phyloP scores from a whole-genome alignment of 352 stramenopile genomes.

The Phytopythium montanum region DNA sequence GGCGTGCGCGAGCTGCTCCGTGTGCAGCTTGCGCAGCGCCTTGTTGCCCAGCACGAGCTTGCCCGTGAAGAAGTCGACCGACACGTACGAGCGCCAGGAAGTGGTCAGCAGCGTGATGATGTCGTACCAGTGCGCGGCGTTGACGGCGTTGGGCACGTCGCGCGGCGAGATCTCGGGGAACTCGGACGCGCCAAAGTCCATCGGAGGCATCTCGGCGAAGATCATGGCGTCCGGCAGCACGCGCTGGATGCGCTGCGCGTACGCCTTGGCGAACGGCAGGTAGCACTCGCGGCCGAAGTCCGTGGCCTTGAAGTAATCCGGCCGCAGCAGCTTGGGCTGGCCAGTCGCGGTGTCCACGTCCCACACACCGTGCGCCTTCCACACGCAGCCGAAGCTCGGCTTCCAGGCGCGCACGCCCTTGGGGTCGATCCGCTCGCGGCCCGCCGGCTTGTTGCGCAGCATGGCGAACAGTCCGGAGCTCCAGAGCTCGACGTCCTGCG shows the following conservation, averaged over 20 bases:
- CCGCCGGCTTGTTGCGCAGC: constrained; percentile 7
- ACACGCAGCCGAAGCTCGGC: constrained; percentile 23
- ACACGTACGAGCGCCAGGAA: constrained; percentile 22
- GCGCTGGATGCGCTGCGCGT: constrained; percentile 14
- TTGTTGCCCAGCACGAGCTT: constrained; percentile 17
- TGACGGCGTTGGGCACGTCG: constrained; percentile 15
- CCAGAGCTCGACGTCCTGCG: constrained; percentile 21
- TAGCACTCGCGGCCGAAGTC: constrained; percentile 34
- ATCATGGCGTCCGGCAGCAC: constrained; percentile 23
- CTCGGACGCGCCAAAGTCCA: constrained; percentile 17
- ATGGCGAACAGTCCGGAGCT: constrained; percentile 12
- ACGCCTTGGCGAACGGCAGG: constrained; percentile 25
- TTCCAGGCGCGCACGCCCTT: constrained; percentile 29
- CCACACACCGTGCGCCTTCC: constrained; percentile 30
- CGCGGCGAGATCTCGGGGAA: constrained; percentile 13
- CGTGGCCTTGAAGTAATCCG: constrained; percentile 23
- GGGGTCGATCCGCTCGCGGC: constrained; percentile 9
- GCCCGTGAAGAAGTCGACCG: constrained; percentile 21
- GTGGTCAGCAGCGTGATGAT: constrained; percentile 42
- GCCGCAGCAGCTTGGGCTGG: constrained; percentile 17
- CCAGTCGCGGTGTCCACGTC: constrained; percentile 11
- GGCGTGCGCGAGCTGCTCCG: constrained; percentile 12
- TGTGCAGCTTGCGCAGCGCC: constrained; percentile 11
- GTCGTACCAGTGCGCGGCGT: constrained; percentile 56
- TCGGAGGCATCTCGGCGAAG: constrained; percentile 28